Conservation (phyloP, 768 basidiomycete species). For the Nidularia sp. region DNA sequence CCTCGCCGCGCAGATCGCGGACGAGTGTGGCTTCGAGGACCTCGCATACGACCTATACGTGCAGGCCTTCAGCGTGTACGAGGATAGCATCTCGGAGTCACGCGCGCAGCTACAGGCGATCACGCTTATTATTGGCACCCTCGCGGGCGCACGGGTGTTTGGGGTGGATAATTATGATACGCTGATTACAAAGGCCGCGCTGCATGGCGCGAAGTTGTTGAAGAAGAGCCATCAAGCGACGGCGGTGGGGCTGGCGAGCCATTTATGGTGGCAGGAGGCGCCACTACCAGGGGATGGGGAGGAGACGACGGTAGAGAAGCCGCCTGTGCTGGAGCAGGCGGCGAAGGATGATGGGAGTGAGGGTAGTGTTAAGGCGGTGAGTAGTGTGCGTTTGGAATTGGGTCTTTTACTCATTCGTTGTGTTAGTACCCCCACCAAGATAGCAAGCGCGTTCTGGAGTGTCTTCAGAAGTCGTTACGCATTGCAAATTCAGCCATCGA, state of each 20-base stretch:
- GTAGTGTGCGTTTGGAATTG: constrained; percentile 18
- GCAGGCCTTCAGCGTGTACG: constrained; percentile 96
- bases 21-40: constrained; percentile 94
- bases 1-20: constrained; percentile 91
- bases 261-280: constrained; percentile 96
- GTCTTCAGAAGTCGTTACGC: constrained; percentile 92
- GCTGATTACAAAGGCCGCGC: constrained; percentile 95
- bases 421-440: constrained; percentile 82
- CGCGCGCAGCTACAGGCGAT: constrained; percentile 97
- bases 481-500: constrained; percentile 97
- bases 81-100: constrained; percentile 94
- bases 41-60: constrained; percentile 97
- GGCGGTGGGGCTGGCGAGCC: constrained; percentile 91
- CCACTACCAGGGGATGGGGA: constrained; percentile 36
- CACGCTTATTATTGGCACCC: constrained; percentile 86
- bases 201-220: constrained; percentile 92
- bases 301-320: constrained; percentile 23
- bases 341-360: constrained; percentile 38
- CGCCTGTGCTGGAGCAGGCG: constrained; percentile 28
- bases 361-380: constrained; percentile 46
- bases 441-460: constrained; percentile 96
- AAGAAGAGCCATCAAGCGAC: constrained; percentile 99
- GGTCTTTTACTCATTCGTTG: neutral
- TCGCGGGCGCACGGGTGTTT: constrained; percentile 89
- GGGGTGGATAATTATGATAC: constrained; percentile 95